A percentile compares a stretch with the other conserved stretches of the same genome.
These are phyloP conservation scores for Fusarium tuaranense DNA, from an alignment of 2,329 filamentous ascomycete genomes.

Conservation along the genomic window DNA sequence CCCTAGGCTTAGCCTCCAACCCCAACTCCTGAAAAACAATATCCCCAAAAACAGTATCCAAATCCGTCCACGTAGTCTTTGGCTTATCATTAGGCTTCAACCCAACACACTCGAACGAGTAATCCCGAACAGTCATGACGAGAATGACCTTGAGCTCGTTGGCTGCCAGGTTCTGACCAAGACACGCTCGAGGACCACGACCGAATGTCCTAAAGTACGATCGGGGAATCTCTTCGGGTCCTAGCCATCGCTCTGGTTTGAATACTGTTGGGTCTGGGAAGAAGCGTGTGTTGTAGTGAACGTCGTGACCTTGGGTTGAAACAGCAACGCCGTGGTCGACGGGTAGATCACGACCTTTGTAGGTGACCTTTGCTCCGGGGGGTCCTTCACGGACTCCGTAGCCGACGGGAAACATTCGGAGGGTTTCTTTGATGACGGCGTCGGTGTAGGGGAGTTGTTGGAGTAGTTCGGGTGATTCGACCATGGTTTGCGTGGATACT, in stretches of 20 bases:
- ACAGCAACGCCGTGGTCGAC: constrained; percentile 15
- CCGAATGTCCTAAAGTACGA: constrained; percentile 50
- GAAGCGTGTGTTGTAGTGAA: constrained; percentile 13
- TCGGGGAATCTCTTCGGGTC: neutral
- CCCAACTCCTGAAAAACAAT: constrained; percentile 36
- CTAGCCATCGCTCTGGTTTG: constrained; percentile 21
- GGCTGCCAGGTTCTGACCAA: constrained; percentile 52
- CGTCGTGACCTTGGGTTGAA: constrained; percentile 4
- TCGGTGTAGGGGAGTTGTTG: constrained; percentile 18
- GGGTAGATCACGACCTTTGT: constrained; percentile 6
- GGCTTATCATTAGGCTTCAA: constrained; percentile 20
- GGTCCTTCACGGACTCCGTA: constrained; percentile 8
- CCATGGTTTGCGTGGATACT: neutral
- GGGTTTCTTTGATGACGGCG: constrained; percentile 16
- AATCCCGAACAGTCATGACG: constrained; percentile 38
- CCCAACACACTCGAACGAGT: constrained; percentile 41
- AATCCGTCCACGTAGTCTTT: constrained; percentile 35
- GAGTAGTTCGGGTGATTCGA: constrained; percentile 9
- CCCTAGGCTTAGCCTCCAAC: constrained; percentile 34
- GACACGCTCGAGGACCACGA: constrained; percentile 50
- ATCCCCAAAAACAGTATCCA: constrained; percentile 42
- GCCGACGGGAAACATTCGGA: constrained; percentile 17
- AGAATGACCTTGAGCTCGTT: constrained; percentile 49
- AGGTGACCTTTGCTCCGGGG: neutral
- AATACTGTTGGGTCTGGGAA: constrained; percentile 8